These are phyloP conservation scores for Noccaea caerulescens DNA, from an alignment of 345 rosid species.

Conservation along the genomic window DNA sequence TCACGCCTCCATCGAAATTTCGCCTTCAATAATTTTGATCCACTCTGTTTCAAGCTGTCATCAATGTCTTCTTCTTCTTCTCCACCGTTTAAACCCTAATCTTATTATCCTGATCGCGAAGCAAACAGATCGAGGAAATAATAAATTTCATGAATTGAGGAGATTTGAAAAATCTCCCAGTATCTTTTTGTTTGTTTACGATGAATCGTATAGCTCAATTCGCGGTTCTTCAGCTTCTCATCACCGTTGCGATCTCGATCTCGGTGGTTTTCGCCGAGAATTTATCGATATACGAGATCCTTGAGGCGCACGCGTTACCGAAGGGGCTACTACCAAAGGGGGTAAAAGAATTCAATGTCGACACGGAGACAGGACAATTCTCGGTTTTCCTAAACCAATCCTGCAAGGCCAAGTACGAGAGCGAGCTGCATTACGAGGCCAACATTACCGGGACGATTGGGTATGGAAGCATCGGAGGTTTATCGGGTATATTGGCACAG, in stretches of 20 bases:
- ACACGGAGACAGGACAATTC: slow-evolving; percentile 55
- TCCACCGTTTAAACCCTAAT: slow-evolving; percentile 49
- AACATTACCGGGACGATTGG: slow-evolving; percentile 70
- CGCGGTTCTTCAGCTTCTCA: slow-evolving; percentile 17
- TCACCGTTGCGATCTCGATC: slow-evolving; percentile 27
- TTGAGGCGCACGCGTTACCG: slow-evolving; percentile 65
- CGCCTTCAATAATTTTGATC: slow-evolving; percentile 37
- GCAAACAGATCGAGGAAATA: neutral
- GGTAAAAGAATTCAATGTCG: slow-evolving; percentile 53
- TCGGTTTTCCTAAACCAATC: slow-evolving; percentile 74
- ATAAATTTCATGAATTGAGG: slow-evolving; percentile 22
- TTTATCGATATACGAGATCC: slow-evolving; percentile 62
- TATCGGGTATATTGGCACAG: slow-evolving; percentile 78
- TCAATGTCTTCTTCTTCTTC: slow-evolving; percentile 44
- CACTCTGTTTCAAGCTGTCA: slow-evolving; percentile 69
- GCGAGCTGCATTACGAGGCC: slow-evolving; percentile 74
- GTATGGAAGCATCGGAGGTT: slow-evolving; percentile 68
- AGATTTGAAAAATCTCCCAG: neutral
- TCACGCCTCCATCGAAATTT: slow-evolving; percentile 1
- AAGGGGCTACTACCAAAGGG: slow-evolving; percentile 84
- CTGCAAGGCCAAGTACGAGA: slow-evolving; percentile 85
- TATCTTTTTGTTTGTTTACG: neutral
- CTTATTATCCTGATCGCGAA: slow-evolving; percentile 1
- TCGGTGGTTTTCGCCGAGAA: slow-evolving; percentile 26
- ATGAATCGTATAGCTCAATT: slow-evolving; percentile 33